phyloP scores from a whole-genome alignment of 352 stramenopile genomes.

The Elongisporangium senticosum region DNA sequence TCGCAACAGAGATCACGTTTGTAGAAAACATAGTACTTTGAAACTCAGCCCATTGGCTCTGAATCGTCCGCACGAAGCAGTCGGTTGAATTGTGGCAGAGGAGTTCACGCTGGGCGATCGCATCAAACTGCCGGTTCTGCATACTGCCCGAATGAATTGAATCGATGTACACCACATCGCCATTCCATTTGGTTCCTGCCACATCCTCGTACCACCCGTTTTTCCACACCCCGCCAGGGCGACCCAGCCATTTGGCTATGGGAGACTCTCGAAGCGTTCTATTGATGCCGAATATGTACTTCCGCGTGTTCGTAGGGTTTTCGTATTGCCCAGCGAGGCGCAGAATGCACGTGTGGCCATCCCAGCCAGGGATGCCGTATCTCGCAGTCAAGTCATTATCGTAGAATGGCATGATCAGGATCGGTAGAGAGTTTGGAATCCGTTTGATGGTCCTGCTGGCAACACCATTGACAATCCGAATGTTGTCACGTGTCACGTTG shows the following conservation, averaged over 20 bases:
- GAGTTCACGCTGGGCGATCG: no score
- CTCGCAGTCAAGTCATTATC: slow-evolving; percentile 7
- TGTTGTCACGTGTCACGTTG: slow-evolving; percentile 4
- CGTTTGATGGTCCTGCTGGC: slow-evolving; percentile 3
- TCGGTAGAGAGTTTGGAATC: slow-evolving; percentile 4
- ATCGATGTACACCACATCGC: no score
- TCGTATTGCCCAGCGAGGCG: slow-evolving; percentile 6
- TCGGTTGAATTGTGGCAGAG: no score
- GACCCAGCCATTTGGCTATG: background rate
- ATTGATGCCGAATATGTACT: background rate
- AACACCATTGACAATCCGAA: slow-evolving; percentile 8
- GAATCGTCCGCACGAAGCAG: no score
- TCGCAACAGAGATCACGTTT: slow-evolving; percentile 1
- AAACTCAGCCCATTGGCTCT: no score
- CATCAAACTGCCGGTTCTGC: no score
- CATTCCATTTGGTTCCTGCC: no score
- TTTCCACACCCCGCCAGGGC: background rate
- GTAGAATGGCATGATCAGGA: slow-evolving; percentile 11
- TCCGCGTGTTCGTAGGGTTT: background rate
- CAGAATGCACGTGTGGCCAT: slow-evolving; percentile 10
- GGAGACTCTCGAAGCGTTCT: background rate
- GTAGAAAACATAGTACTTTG: no score
- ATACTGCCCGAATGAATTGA: no score
- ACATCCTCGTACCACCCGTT: background rate
- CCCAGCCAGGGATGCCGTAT: slow-evolving; percentile 9